A percentile compares a stretch with the other conserved stretches of the same genome.
Conservation (phyloP, 2,329 filamentous ascomycete species). For the Teratosphaeriaceae sp. region DNA sequence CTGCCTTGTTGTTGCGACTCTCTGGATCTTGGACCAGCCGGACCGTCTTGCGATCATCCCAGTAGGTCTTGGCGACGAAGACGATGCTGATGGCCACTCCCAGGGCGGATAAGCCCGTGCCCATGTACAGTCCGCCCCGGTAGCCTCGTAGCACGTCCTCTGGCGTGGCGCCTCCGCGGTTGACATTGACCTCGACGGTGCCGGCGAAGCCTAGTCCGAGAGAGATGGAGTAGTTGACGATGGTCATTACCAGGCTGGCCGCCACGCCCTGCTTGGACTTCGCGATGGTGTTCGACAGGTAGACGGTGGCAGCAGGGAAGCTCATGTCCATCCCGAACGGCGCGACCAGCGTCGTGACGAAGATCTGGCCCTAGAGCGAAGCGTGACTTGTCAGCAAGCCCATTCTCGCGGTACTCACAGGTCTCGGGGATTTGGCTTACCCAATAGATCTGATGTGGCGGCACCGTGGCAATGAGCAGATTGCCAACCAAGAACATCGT, state of each 20-base stretch:
- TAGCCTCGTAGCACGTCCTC: constrained; percentile 32
- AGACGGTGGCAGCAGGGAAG: constrained; percentile 55
- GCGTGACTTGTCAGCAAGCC: no score
- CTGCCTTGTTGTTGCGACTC: constrained; percentile 1
- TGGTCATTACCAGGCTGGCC: constrained; percentile 54
- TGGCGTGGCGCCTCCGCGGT: constrained; percentile 29
- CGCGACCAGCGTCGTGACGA: constrained; percentile 49
- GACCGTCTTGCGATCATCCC: constrained; percentile 5
- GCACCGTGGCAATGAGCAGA: constrained; percentile 39
- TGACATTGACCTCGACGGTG: constrained; percentile 50
- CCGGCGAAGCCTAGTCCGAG: constrained; percentile 60
- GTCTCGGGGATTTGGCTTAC: no score
- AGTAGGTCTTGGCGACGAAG: constrained; percentile 16
- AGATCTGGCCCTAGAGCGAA: constrained; percentile 53
- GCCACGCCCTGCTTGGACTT: constrained; percentile 45
- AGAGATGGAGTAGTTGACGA: constrained; percentile 63
- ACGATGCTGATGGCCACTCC: constrained; percentile 19
- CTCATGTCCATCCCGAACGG: constrained; percentile 57
- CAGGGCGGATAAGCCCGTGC: constrained; percentile 25
- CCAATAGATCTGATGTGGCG: constrained; percentile 57
- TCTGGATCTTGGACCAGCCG: not conserved
- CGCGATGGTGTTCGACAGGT: constrained; percentile 48
- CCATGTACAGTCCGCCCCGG: constrained; percentile 35
- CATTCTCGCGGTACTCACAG: no score
- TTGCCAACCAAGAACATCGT: constrained; percentile 37